Percentiles rank a stretch among this genome's conserved stretches.
These are phyloP conservation scores for Penicillium sp. DNA, from an alignment of 2,329 filamentous ascomycete species.

Conservation along the genomic window DNA sequence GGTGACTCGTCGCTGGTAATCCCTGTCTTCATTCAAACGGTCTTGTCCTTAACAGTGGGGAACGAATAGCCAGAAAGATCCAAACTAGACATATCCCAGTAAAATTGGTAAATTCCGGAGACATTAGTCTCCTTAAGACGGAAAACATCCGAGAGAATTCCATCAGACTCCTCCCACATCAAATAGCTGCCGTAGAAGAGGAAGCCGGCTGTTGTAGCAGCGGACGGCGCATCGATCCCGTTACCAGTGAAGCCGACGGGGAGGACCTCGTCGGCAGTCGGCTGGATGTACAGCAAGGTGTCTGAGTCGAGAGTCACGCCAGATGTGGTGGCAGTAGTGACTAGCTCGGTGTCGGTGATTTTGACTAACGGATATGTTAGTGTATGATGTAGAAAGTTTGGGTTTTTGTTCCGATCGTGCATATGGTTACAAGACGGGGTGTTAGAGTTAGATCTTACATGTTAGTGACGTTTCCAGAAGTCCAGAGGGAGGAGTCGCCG, in stretches of 20 bases:
- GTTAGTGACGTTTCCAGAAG: conserved; percentile 16
- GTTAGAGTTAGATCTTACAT: conserved; percentile 6
- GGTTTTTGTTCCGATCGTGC: neutral
- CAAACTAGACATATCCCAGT: conserved; percentile 20
- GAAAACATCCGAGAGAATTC: conserved; percentile 15
- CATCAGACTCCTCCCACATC: conserved; percentile 16
- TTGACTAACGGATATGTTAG: conserved; percentile 4
- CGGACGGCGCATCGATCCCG: conserved; percentile 4
- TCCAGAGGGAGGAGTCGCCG: conserved; percentile 18
- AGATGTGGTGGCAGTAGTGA: conserved; percentile 16
- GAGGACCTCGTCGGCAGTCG: conserved; percentile 10
- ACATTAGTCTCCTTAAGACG: conserved; percentile 18
- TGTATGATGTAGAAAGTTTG: neutral
- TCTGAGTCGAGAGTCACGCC: conserved; percentile 12
- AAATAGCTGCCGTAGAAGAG: conserved; percentile 19
- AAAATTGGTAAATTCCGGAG: conserved; percentile 17
- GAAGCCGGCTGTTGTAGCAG: conserved; percentile 9
- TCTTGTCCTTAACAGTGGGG: neutral
- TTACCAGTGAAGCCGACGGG: conserved; percentile 21
- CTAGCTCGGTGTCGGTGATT: conserved; percentile 8
- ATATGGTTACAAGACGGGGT: neutral
- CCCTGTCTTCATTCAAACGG: neutral
- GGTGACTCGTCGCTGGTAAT: too few relatives aligned
- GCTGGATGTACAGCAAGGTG: conserved; percentile 18
- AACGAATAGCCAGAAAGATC: conserved; percentile 11